These are phyloP conservation scores for Phoenix dactylifera DNA, from an alignment of 176 grass and related monocot genomes.

Conservation along the genomic window DNA sequence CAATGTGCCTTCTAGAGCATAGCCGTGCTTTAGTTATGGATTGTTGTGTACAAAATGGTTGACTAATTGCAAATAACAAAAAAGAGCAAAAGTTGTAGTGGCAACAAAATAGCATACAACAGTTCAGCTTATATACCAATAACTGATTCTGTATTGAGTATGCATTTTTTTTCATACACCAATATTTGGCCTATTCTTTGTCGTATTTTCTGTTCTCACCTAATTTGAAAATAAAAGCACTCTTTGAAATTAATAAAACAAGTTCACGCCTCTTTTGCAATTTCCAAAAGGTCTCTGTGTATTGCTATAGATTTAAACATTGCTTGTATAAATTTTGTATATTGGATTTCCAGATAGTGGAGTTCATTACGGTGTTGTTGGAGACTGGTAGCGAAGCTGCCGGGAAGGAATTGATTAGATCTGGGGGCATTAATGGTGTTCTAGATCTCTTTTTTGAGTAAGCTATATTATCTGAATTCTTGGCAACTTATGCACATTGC, in stretches of 20 bases:
- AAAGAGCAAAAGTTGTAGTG: too few species aligned
- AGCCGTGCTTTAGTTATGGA: not conserved
- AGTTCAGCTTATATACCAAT: too few species aligned
- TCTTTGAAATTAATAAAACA: too few species aligned
- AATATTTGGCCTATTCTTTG: not conserved
- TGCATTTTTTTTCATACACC: not conserved
- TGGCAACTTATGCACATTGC: not conserved
- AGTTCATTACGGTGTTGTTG: constrained; percentile 16
- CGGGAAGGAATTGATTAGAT: constrained; percentile 12
- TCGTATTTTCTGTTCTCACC: not conserved
- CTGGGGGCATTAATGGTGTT: constrained; percentile 11
- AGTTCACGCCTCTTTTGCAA: too few species aligned
- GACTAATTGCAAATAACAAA: too few species aligned
- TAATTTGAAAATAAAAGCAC: too few species aligned
- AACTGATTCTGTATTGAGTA: too few species aligned
- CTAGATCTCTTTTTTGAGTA: constrained; percentile 28
- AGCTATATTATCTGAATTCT: not conserved
- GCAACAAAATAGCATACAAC: too few species aligned
- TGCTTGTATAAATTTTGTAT: not conserved
- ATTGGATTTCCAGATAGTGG: constrained; percentile 14
- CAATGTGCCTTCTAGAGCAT: not conserved
- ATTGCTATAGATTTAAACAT: not conserved
- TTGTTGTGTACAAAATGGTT: not conserved
- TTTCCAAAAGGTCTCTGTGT: too few species aligned
- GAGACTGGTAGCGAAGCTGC: constrained; percentile 16